A percentile compares a stretch with the other conserved stretches of the same genome.
Evolutionary conservation across 495 filamentous ascomycete genomes (phyloP).

Genomic region (Aspergillus avenaceus): DNA sequence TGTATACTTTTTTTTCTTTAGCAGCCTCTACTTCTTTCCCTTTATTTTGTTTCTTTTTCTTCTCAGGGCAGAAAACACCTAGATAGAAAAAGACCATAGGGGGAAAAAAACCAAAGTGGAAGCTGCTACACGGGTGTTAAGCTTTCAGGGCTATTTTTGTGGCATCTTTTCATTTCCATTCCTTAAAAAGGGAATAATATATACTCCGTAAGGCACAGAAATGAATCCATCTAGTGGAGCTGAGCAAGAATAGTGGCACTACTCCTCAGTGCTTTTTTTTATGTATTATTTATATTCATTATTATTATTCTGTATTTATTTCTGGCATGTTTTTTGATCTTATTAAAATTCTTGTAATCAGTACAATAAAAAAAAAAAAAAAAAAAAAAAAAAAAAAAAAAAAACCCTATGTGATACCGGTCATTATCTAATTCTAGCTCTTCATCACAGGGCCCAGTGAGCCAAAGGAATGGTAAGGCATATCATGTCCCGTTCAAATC

Average conservation of each 20-base stretch:
- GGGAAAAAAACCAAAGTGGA: not conserved
- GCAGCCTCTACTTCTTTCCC: no score
- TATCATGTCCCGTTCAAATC: not conserved
- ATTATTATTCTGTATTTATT: not conserved
- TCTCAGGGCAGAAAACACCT: no score
- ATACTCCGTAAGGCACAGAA: no score
- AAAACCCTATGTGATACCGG: not conserved
- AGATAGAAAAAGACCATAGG: no score
- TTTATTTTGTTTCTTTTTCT: slow-evolving; percentile 12
- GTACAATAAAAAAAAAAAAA: no score
- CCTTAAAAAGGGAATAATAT: no score
- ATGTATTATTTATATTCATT: not conserved
- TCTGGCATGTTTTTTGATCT: no score
- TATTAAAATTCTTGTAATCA: no score
- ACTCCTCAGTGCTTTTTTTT: not conserved
- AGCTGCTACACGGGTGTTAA: not conserved
- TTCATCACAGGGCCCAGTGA: not conserved
- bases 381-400: no score
- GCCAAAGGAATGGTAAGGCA: not conserved
- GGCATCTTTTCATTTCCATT: not conserved
- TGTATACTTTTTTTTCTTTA: no score
- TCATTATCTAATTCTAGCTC: not conserved
- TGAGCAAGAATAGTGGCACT: not conserved
- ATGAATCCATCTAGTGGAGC: not conserved
- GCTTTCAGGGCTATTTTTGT: not conserved